Base-by-base conservation (phyloP, 495 filamentous ascomycete genomes). In the Trichoderma parareesei region DNA sequence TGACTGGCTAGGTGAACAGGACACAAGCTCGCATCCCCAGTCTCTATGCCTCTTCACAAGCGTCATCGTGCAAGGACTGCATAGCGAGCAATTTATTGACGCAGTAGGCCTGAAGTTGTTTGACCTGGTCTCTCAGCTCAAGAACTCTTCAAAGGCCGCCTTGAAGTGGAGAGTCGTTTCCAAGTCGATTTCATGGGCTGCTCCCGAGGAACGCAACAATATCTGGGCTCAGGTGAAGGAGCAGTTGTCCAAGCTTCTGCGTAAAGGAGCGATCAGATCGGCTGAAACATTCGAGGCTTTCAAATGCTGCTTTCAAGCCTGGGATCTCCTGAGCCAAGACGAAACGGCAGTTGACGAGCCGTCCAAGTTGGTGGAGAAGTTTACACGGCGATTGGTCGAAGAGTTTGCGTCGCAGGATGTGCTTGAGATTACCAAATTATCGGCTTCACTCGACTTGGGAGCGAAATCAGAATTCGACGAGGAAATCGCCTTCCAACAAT, bases 231-330 rank as follows among this genome's bases (percentile, higher is more conserved):
- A 61, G 38, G 20, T 61, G 9, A 65, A 48, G 4, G 64, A 46
- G 38, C 40, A 41, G 7, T 1, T 65, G 5, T 11, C 18, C 11
- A 57, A 60, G 40, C 40, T 65, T 27, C 16, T 65, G 40, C 9
- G 16, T 4, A 60, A 59, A 42, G 43, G 18, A 37, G 37, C 38
- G 5, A 14, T 65, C 0, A 60, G 33, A 20, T 46, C 38, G 2
- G 38, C 38, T 38, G 64, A 65, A 9, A 60, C 53, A 13, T 65
- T 65, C 40, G 64, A 65, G 14, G 64, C 64, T 5, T 14, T 61
- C 38, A 59, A 60, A 33, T 61, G 55, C 46, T 41, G 40, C 20
- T 61, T 41, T 27, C 46, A 55, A 3, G 43, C 60, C 11, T 65
- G 64, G 53, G 46, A 60, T 38, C 38, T 57, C 2, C 38, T 61